Percentiles rank a stretch among this genome's conserved stretches.
phyloP scores from a whole-genome alignment of 1,139 yeast genomes.

The Yarrowia galli region DNA sequence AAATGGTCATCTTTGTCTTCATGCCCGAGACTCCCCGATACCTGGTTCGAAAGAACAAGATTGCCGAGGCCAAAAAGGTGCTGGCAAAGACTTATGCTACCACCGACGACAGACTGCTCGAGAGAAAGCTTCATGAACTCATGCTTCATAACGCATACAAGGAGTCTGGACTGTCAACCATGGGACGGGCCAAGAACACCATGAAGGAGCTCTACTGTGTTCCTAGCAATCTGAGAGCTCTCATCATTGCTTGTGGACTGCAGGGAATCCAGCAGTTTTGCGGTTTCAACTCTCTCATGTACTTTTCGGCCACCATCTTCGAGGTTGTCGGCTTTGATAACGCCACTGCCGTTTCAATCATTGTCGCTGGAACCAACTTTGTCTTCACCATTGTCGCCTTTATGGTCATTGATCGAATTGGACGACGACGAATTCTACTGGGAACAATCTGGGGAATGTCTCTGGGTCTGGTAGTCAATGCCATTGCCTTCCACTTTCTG shows the following conservation, averaged over 20 bases:
- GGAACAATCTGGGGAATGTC: constrained; percentile 84
- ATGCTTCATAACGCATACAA: constrained; percentile 44
- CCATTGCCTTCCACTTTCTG: constrained; percentile 87
- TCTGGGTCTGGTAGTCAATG: constrained; percentile 73
- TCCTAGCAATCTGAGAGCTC: constrained; percentile 84
- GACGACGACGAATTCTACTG: constrained; percentile 80
- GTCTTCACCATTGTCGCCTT: constrained; percentile 83
- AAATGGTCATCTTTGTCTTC: constrained; percentile 77
- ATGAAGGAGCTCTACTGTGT: constrained; percentile 72
- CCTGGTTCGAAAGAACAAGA: constrained; percentile 72
- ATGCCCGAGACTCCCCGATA: constrained; percentile 96
- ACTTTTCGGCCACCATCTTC: constrained; percentile 88
- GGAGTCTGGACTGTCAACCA: constrained; percentile 40
- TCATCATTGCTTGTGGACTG: constrained; percentile 85
- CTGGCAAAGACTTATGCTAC: constrained; percentile 57
- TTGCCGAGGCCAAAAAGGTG: constrained; percentile 71
- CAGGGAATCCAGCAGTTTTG: constrained; percentile 97
- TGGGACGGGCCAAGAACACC: constrained; percentile 44
- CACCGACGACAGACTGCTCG: constrained; percentile 47
- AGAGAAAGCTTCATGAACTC: constrained; percentile 45
- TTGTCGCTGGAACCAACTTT: constrained; percentile 91
- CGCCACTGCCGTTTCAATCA: constrained; percentile 91
- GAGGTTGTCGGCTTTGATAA: constrained; percentile 85
- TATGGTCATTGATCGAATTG: constrained; percentile 81
- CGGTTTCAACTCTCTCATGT: constrained; percentile 94